These are phyloP conservation scores for Glycyrrhiza uralensis DNA, from an alignment of 306 rosid species.

Conservation along the genomic window DNA sequence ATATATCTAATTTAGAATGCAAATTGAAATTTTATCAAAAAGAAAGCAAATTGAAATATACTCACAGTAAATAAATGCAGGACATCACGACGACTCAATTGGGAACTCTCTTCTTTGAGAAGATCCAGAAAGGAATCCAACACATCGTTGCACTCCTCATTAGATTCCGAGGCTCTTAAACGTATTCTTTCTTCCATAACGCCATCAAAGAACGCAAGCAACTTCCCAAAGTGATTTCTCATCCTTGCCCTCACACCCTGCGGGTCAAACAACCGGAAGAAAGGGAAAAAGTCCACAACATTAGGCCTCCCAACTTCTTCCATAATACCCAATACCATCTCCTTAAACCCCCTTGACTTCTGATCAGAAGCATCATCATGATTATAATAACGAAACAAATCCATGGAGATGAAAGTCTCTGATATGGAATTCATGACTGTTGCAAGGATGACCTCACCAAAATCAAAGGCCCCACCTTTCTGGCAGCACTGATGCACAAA, in stretches of 20 bases:
- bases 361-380: background rate
- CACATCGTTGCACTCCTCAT: constrained; percentile 1
- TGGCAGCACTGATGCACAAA: background rate
- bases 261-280: constrained; percentile 19
- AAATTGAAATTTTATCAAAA: too few relatives aligned
- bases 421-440: constrained; percentile 30
- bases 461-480: constrained; percentile 23
- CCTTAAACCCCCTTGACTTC: constrained; percentile 16
- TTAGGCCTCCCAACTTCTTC: constrained; percentile 35
- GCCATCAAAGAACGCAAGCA: background rate
- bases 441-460: constrained; percentile 28
- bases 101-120: background rate
- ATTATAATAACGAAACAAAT: background rate
- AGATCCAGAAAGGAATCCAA: constrained; percentile 1
- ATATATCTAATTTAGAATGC: too few relatives aligned
- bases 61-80: constrained; percentile 7
- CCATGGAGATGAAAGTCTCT: constrained; percentile 34
- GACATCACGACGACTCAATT: background rate
- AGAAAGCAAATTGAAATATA: background rate
- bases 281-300: constrained; percentile 37
- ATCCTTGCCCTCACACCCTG: constrained; percentile 6
- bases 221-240: background rate
- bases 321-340: background rate
- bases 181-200: constrained; percentile 13
- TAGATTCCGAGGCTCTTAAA: background rate